Conservation (phyloP, 805 yeast genomes). For the Suhomyces emberorum region DNA sequence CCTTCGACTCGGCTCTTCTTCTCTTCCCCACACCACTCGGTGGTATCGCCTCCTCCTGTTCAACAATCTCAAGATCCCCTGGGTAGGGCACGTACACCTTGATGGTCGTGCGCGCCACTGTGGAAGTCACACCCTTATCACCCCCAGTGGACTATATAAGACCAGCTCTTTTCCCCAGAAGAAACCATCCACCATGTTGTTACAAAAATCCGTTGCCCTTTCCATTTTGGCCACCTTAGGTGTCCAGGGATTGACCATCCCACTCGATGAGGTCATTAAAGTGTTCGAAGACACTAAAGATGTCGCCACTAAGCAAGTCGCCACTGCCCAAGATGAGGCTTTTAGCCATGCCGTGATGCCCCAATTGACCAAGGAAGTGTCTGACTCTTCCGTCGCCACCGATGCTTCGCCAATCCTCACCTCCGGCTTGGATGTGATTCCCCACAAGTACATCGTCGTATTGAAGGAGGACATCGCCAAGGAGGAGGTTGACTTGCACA, state of each 20-base stretch:
- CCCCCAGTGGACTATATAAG: conserved; percentile 4
- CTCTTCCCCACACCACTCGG: background rate
- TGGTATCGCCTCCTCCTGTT: background rate
- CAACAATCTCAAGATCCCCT: background rate
- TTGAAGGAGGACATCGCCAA: conserved; percentile 63
- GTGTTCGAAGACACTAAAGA: conserved; percentile 15
- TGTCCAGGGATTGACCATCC: conserved; percentile 32
- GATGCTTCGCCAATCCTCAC: conserved; percentile 17
- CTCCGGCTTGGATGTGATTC: conserved; percentile 48
- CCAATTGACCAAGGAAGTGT: background rate
- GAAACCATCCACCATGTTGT: conserved; percentile 19
- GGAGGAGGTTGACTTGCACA: conserved; percentile 60
- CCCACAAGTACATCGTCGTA: conserved; percentile 81
- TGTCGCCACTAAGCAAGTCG: conserved; percentile 1
- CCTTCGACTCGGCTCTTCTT: too few species aligned
- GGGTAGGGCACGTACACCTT: background rate
- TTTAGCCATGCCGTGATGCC: background rate
- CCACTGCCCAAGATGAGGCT: background rate
- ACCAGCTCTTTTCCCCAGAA: conserved; percentile 2
- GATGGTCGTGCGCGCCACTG: conserved; percentile 6
- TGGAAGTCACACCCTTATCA: conserved; percentile 6
- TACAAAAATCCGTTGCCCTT: conserved; percentile 40
- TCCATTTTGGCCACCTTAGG: conserved; percentile 41
- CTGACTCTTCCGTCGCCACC: background rate
- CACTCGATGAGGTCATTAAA: conserved; percentile 22